Conservation (phyloP, 2,329 filamentous ascomycete genomes). For the Phoma herbarum region DNA sequence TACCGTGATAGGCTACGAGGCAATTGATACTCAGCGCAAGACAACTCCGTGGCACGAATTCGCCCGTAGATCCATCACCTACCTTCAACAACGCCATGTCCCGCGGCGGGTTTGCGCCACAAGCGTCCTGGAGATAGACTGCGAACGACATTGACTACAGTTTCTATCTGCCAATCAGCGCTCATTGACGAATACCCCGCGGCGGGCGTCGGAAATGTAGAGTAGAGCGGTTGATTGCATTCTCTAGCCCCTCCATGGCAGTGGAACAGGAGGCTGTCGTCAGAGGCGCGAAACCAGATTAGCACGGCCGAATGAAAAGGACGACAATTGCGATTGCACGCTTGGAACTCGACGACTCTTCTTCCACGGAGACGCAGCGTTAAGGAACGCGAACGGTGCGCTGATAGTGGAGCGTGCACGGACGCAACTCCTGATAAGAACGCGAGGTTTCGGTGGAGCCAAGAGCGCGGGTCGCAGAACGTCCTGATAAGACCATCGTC, state of each 20-base stretch:
- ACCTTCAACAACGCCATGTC: conserved; percentile 9
- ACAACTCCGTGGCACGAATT: conserved; percentile 30
- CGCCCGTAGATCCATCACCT: conserved; percentile 10
- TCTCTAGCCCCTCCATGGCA: conserved; percentile 4
- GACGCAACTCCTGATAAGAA: conserved; percentile 35
- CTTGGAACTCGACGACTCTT: conserved; percentile 1
- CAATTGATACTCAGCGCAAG: conserved; percentile 4
- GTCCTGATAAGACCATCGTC: conserved; percentile 24
- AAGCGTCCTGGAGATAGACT: conserved; percentile 5
- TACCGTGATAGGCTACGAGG: conserved; percentile 15
- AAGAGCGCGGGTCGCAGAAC: conserved; percentile 20
- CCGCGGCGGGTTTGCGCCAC: conserved; percentile 13
- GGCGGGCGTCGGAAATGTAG: conserved; percentile 32
- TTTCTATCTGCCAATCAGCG: conserved; percentile 16
- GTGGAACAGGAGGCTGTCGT: conserved; percentile 11
- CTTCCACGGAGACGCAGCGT: conserved; percentile 16
- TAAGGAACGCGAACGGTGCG: not conserved
- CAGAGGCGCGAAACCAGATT: conserved; percentile 17
- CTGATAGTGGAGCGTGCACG: conserved; percentile 16
- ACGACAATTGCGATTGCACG: conserved; percentile 10
- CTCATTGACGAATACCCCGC: conserved; percentile 15
- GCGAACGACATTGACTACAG: conserved; percentile 1
- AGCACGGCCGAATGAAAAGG: conserved; percentile 19
- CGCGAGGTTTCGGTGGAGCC: conserved; percentile 23
- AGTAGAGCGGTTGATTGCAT: not conserved